Evolutionary conservation across 352 stramenopile species (phyloP), one percentile per base, ranked within the genome.

Genomic region (Phytopythium aichiense): DNA sequence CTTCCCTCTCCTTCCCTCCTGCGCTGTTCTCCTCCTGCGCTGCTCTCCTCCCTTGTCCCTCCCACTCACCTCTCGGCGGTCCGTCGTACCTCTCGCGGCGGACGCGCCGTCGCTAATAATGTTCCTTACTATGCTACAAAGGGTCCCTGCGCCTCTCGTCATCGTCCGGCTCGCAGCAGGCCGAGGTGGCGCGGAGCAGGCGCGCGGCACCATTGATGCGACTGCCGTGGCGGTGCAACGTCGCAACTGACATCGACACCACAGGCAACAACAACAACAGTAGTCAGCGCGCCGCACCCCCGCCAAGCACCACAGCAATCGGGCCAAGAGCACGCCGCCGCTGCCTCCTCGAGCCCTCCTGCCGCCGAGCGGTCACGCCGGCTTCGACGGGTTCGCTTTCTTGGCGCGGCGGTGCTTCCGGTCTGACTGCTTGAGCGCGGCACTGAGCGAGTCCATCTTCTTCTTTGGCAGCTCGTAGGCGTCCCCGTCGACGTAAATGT

Each of bases 361-460:
- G 20, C 37, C 31, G 20, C 35, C 15, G 9, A 22, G 6, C 22
- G 4, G 5, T 58, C 53, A 58, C 53, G 53, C n/a, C 31, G 11
- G 53, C 30, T 46, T 45, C 5, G 18, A 48, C 22, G 53, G 35
- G n/a, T 15, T 48, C 20, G 33, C 22, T 35, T 68, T 71, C 63
- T 71, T 74, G 50, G 65, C 66, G 15, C 71, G 69, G 20, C 72
- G 74, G 35, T 63, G 66, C 52, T 84, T 84, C 40, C 73, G 70
- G 56, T 84, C 74, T 30, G 67, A 73, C 35, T 81, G 63, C 67
- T 81, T 81, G 38, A 74, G 68, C 35, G 74, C 61, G 23, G 71
- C 66, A 35, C 69, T 72, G 20, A 81, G 58, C 55, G 69, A 68
- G 61, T 69, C 66, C 49, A 76, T 65, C 64, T 82, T 76, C 58